Evolutionary conservation across 768 basidiomycete genomes (phyloP).

Genomic region (Boletellus ananas): DNA sequence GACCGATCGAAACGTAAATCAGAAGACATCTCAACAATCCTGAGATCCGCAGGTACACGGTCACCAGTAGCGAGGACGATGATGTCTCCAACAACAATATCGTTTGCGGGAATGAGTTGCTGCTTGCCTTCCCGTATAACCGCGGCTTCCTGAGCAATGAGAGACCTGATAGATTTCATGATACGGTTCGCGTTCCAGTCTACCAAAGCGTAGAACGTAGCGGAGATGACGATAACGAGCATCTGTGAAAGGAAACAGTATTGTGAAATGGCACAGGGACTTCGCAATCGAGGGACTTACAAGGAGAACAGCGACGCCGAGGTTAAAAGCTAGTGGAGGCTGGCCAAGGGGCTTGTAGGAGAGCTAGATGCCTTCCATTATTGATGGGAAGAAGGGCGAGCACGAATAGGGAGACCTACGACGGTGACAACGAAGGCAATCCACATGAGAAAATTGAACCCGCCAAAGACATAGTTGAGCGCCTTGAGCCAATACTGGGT

Average conservation of each 20-base stretch:
- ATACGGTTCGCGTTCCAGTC: conserved; percentile 48
- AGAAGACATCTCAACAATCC: conserved; percentile 48
- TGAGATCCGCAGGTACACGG: conserved; percentile 56
- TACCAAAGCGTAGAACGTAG: conserved; percentile 47
- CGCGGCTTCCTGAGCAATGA: conserved; percentile 57
- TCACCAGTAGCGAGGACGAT: conserved; percentile 52
- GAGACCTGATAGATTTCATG: conserved; percentile 55
- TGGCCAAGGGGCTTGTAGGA: conserved; percentile 50
- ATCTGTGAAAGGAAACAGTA: conserved; percentile 28
- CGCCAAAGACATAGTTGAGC: conserved; percentile 52
- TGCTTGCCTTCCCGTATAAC: conserved; percentile 49
- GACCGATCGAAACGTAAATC: conserved; percentile 53
- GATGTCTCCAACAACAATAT: conserved; percentile 57
- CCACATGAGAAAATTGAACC: conserved; percentile 56
- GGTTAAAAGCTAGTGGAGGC: conserved; percentile 41
- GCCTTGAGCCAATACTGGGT: conserved; percentile 48
- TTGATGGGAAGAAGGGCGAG: background rate
- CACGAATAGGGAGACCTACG: conserved; percentile 25
- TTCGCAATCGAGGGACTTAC: conserved; percentile 28
- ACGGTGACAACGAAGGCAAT: conserved; percentile 48
- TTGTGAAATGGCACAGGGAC: background rate
- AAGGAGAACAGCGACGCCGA: conserved; percentile 50
- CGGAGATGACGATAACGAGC: conserved; percentile 40
- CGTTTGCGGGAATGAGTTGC: conserved; percentile 46
- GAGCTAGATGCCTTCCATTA: conserved; percentile 33